Base-by-base conservation (phyloP, 1,284 basidiomycete genomes). In the Lignosus rhinocerotis region DNA sequence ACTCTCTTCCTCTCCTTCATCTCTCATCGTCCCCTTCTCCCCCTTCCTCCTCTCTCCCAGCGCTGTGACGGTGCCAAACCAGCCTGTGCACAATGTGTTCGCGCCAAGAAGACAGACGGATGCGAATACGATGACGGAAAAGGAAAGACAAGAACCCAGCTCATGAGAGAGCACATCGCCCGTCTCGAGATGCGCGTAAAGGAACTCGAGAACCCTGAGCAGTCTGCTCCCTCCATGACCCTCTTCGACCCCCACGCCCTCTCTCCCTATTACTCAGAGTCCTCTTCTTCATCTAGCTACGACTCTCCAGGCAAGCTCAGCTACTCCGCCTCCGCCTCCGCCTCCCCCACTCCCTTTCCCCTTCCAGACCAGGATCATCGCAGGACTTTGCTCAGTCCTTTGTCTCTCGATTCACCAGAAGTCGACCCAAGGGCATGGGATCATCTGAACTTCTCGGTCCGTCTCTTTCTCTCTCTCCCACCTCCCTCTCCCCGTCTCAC, bases 241-340 rank as follows among this genome's bases (percentile, higher is more conserved):
- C 69, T 76, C 39, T 75, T 72, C 59, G 76, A 76, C 61, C 76
- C 74, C 31, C 75, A 75, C 55, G 68, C 68, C 53, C 68, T 65
- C 57, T 71, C 64, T n/a, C 66, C 66, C 11, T 70, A 70, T 57
- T 66, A 70, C 52, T 87, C 85, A 25, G 80, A 80, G 60, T 86
- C 86, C 34, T 84, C 85, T 0, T 83, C 84, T 1, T 86, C 87
- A 0, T 86, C 86, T 2, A 75, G 84, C 53, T 78, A 80, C 10
- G 77, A 70, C 51, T 88, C 88, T 25, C 85, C 86, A 3, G 79
- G 76, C 30, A 81, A 80, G 63, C 70, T 81, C 41, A 83, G 83
- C 50, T 73, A 86, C 49, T 84, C 85, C 5, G 76, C 80, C 12
- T 82, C 85, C 4, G 76, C 80, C 11, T 82, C 84, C 4, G 81